Evolutionary conservation across 805 yeast species (phyloP).

Genomic region (Saccharomycopsis sp.): DNA sequence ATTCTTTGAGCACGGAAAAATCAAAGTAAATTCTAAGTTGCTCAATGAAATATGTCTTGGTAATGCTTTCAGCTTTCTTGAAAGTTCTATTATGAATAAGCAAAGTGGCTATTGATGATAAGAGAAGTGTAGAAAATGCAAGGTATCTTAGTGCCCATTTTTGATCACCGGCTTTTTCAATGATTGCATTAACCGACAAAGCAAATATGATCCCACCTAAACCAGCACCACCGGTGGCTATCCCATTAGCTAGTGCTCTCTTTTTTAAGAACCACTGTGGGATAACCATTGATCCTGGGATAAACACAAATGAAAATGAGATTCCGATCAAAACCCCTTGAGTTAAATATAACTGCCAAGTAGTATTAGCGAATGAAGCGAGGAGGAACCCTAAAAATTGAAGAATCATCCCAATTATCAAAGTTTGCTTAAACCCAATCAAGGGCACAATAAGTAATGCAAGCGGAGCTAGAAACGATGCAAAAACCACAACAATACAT

Average conservation of each 20-base stretch:
- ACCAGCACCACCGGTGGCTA: constrained; percentile 29
- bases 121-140: constrained; percentile 8
- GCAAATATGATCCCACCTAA: constrained; percentile 32
- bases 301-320: constrained; percentile 43
- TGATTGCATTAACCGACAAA: constrained; percentile 25
- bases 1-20: constrained; percentile 27
- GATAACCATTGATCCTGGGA: constrained; percentile 52
- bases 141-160: constrained; percentile 21
- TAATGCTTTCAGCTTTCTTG: constrained; percentile 23
- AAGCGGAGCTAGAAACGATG: constrained; percentile 57
- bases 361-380: constrained; percentile 50
- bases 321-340: constrained; percentile 62
- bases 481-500: constrained; percentile 45
- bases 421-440: constrained; percentile 43
- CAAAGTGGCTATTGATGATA: constrained; percentile 10
- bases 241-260: constrained; percentile 38
- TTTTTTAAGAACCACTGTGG: constrained; percentile 68
- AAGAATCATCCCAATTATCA: constrained; percentile 40
- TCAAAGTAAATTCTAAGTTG: constrained; percentile 32
- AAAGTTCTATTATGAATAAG: constrained; percentile 27
- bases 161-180: constrained; percentile 23
- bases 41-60: constrained; percentile 20
- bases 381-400: constrained; percentile 51
- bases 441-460: constrained; percentile 40
- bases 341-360: constrained; percentile 62